A percentile compares a stretch with the other conserved stretches of the same genome.
Conservation (phyloP, 1,284 basidiomycete species). For the Sporisorium graminicola region DNA sequence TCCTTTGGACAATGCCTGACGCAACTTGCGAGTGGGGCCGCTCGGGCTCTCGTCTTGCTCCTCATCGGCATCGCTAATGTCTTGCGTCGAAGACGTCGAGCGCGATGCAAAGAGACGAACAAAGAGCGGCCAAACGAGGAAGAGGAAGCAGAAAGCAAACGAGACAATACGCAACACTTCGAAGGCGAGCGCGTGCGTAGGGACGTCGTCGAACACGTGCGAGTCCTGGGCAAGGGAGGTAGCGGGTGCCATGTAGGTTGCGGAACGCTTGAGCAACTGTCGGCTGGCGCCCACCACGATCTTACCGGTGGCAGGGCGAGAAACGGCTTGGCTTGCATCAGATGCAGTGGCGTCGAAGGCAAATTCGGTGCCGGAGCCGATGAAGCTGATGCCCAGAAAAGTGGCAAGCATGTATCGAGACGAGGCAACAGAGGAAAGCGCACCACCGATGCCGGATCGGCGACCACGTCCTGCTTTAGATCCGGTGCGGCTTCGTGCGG, state of each 20-base stretch:
- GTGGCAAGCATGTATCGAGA: slow-evolving; percentile 66
- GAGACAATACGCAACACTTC: slow-evolving; percentile 57
- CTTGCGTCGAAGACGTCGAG: not conserved
- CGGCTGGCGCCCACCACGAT: slow-evolving; percentile 60
- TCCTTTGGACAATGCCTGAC: slow-evolving; percentile 24
- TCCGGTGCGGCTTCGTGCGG: slow-evolving; percentile 30
- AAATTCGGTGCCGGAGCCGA: slow-evolving; percentile 56
- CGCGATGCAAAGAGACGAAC: slow-evolving; percentile 22
- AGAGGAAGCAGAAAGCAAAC: slow-evolving; percentile 47
- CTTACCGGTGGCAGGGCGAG: slow-evolving; percentile 38
- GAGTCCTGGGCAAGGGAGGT: slow-evolving; percentile 17
- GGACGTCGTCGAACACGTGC: slow-evolving; percentile 57
- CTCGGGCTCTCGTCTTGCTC: not conserved
- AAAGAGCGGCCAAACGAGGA: slow-evolving; percentile 53
- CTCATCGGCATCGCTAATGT: slow-evolving; percentile 2
- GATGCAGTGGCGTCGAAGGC: slow-evolving; percentile 30
- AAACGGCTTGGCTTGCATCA: slow-evolving; percentile 21
- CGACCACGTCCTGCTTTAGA: slow-evolving; percentile 24
- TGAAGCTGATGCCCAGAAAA: slow-evolving; percentile 62
- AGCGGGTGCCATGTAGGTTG: slow-evolving; percentile 31
- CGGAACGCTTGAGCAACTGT: slow-evolving; percentile 64
- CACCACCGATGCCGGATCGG: slow-evolving; percentile 23
- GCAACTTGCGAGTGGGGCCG: slow-evolving; percentile 27
- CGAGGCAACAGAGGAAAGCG: slow-evolving; percentile 33
- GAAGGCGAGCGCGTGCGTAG: slow-evolving; percentile 53